Conservation (phyloP, 208 protist genomes). For the Angomonas ambiguus region DNA sequence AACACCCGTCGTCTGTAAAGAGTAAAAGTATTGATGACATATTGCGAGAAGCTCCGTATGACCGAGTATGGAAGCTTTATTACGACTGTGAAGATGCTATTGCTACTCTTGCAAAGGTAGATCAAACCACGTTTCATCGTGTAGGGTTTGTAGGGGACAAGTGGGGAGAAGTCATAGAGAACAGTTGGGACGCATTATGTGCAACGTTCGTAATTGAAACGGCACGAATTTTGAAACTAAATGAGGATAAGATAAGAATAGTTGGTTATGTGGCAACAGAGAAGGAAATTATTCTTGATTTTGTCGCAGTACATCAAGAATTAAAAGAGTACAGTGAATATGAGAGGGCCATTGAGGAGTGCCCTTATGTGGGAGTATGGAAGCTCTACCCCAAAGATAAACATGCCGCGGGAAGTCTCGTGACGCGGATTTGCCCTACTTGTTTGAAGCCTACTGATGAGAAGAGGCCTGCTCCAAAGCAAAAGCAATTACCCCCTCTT, state of each 20-base stretch:
- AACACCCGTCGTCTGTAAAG: conserved; percentile 25
- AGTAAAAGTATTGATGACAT: conserved; percentile 38
- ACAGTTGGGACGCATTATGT: conserved; percentile 26
- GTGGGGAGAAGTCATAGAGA: conserved; percentile 28
- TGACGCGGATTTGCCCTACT: background rate
- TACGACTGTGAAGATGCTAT: conserved; percentile 18
- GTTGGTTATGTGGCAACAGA: conserved; percentile 17
- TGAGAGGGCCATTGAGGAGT: conserved; percentile 31
- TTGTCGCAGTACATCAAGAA: conserved; percentile 38
- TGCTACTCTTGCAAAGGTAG: background rate
- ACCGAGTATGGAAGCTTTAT: conserved; percentile 57
- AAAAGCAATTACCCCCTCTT: background rate
- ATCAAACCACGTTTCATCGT: conserved; percentile 55
- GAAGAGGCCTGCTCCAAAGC: background rate
- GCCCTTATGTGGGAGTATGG: conserved; percentile 48
- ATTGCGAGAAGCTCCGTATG: conserved; percentile 46
- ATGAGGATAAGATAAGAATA: conserved; percentile 27
- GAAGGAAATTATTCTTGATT: conserved; percentile 53
- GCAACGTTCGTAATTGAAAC: conserved; percentile 46
- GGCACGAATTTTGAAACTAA: conserved; percentile 29
- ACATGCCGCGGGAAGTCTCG: background rate
- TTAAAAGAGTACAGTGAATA: conserved; percentile 25
- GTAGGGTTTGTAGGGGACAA: conserved; percentile 64
- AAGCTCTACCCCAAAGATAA: conserved; percentile 28
- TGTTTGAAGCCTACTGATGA: background rate